Evolutionary conservation across 257 asterid genomes (phyloP).

Genomic region (Penstemon eatonii): DNA sequence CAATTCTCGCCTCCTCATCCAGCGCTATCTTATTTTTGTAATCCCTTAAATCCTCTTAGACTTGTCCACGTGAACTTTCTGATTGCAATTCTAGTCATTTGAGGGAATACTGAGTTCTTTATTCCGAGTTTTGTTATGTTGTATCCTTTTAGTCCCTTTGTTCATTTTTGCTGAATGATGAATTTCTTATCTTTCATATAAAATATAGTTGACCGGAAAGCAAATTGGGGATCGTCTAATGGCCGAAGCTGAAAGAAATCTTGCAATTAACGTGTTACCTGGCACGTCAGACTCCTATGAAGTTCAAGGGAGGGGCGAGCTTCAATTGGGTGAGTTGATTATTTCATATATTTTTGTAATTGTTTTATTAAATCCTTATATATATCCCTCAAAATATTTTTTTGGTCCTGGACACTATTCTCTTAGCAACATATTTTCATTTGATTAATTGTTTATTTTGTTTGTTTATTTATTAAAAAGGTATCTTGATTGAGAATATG

Average conservation of each 20-base stretch:
- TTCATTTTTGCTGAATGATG: constrained; percentile 21
- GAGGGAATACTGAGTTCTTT: neutral
- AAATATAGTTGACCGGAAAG: constrained; percentile 84
- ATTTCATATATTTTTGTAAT: constrained; percentile 19
- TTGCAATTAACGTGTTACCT: constrained; percentile 89
- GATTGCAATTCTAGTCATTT: too few species aligned
- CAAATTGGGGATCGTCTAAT: constrained; percentile 91
- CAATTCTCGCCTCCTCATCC: too few species aligned
- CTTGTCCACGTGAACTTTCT: too few species aligned
- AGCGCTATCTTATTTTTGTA: too few species aligned
- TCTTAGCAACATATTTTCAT: constrained; percentile 21
- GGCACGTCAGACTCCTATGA: constrained; percentile 88
- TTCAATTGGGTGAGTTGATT: constrained; percentile 78
- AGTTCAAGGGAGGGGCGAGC: constrained; percentile 99
- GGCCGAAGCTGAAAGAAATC: constrained; percentile 97
- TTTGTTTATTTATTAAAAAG: constrained; percentile 35
- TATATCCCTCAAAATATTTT: neutral
- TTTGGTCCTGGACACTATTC: constrained; percentile 2
- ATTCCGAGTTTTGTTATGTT: neutral
- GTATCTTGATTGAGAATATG: constrained; percentile 97
- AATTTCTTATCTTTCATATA: constrained; percentile 25
- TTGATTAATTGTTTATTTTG: constrained; percentile 5
- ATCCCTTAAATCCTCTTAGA: too few species aligned
- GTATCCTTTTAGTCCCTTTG: constrained; percentile 11
- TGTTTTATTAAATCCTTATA: neutral